Base-by-base conservation (phyloP, 192 early-diverging fungal species). In the Backusella westeae region DNA sequence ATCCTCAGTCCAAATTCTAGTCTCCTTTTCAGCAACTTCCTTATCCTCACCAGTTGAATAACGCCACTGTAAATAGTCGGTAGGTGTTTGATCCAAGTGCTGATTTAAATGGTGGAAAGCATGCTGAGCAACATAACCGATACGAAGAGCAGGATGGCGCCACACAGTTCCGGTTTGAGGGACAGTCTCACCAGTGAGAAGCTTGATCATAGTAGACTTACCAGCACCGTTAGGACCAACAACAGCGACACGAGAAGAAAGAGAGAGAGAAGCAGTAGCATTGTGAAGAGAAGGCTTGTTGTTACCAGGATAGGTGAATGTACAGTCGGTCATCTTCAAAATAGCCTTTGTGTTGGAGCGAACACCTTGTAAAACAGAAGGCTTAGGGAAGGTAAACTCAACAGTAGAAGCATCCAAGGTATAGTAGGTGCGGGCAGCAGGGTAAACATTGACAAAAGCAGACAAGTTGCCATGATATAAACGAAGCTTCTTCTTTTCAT, bases 31-130 rank as follows among this genome's bases (percentile, higher is more conserved):
- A 35, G 90, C 79, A 17, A 91, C 86, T 78, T 95, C 93, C 49
- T 89, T 86, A 82, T 95, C 93, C 63, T 91, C 91, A 77, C 93
- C 93, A 73, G 89, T 90, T 69, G 89, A 85, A 82, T 91, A 95
- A 83, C 93, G 90, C 93, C 93, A 95, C 59, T 91, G 91, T 73
- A 95, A 90, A 80, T 95, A 95, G 35, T 92, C 91, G 81, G 93
- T 94, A 46, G 93, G 92, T 17, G 93, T 93, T 73, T 93, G 91
- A 86, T 95, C 92, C 39, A 93, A 67, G 82, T 95, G 93, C 69
- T 92, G 89, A 72, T 95, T 92, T 71, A 95, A 82, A 88, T 95
- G 93, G 81, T 95, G 91, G 91, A 95, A 93, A 72, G 93, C 92
- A 81, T 95, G 94, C 78, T 95, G 94, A 26, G 93, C 92, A 77